These are phyloP conservation scores for Candida dubliniensis DNA, from an alignment of 1,139 yeast genomes.

Conservation along the genomic window DNA sequence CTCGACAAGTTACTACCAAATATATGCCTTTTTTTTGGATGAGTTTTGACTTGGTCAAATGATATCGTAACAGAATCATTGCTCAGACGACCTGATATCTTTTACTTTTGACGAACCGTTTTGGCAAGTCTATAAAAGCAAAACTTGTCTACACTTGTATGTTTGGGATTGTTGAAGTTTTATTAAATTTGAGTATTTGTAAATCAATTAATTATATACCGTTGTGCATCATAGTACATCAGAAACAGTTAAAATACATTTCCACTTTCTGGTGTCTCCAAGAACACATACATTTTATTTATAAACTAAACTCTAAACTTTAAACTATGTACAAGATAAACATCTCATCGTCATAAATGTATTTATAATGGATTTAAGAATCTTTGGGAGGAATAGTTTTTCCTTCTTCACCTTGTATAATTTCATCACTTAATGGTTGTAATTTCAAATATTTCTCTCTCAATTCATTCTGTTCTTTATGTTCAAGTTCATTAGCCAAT, in stretches of 20 bases:
- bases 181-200: conserved; percentile 13
- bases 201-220: conserved; percentile 17
- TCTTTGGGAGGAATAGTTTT: not conserved
- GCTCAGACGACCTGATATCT: conserved; percentile 30
- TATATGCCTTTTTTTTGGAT: not conserved
- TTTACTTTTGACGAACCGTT: conserved; percentile 42
- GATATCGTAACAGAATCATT: not conserved
- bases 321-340: conserved; percentile 2
- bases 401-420: conserved; percentile 34
- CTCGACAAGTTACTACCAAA: conserved; percentile 1
- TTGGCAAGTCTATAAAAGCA: conserved; percentile 45
- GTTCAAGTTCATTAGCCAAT: conserved; percentile 66
- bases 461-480: conserved; percentile 69
- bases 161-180: not conserved
- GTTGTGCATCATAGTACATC: conserved; percentile 55
- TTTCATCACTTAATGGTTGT: conserved; percentile 59
- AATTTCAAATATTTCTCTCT: conserved; percentile 59
- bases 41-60: conserved; percentile 8
- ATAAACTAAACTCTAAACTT: not conserved
- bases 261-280: conserved; percentile 52
- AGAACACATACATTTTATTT: conserved; percentile 43
- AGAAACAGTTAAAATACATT: conserved; percentile 20
- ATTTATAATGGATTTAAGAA: too few relatives aligned
- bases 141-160: conserved; percentile 16
- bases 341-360: too few relatives aligned